phyloP scores from a whole-genome alignment of 2,329 filamentous ascomycete genomes.

The Dactylonectria estremocensis region DNA sequence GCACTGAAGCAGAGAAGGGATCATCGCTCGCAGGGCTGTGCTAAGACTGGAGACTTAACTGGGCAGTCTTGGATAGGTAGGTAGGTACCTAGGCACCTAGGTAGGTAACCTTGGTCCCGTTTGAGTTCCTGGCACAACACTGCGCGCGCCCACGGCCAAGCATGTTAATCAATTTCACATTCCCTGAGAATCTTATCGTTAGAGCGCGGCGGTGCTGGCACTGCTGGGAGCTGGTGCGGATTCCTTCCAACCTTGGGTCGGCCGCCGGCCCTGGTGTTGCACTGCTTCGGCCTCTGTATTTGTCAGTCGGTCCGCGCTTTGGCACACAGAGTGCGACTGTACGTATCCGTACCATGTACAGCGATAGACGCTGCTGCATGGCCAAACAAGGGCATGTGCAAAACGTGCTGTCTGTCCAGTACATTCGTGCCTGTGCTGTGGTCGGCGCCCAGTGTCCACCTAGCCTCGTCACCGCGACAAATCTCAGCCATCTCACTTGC shows the following conservation, averaged over 20 bases:
- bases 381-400: too few relatives aligned
- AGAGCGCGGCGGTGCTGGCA: slow-evolving; percentile 29
- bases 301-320: too few relatives aligned
- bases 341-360: not conserved
- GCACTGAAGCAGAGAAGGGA: not conserved
- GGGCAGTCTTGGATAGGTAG: too few relatives aligned
- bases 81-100: too few relatives aligned
- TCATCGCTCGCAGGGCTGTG: not conserved
- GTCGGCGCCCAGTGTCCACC: too few relatives aligned
- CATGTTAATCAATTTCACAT: slow-evolving; percentile 2
- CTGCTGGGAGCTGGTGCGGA: slow-evolving; percentile 13
- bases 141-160: not conserved
- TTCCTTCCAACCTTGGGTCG: slow-evolving; percentile 28
- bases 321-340: too few relatives aligned
- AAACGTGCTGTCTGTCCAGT: too few relatives aligned
- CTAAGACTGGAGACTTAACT: not conserved
- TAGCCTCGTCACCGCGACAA: too few relatives aligned
- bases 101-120: too few relatives aligned
- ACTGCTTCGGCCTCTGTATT: not conserved
- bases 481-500: slow-evolving; percentile 2
- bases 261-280: slow-evolving; percentile 33
- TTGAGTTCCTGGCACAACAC: slow-evolving; percentile 3
- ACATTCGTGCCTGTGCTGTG: too few relatives aligned
- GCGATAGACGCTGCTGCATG: too few relatives aligned
- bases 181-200: slow-evolving; percentile 25